phyloP scores from a whole-genome alignment of 2,329 filamentous ascomycete species.

The Talaromyces marneffei region DNA sequence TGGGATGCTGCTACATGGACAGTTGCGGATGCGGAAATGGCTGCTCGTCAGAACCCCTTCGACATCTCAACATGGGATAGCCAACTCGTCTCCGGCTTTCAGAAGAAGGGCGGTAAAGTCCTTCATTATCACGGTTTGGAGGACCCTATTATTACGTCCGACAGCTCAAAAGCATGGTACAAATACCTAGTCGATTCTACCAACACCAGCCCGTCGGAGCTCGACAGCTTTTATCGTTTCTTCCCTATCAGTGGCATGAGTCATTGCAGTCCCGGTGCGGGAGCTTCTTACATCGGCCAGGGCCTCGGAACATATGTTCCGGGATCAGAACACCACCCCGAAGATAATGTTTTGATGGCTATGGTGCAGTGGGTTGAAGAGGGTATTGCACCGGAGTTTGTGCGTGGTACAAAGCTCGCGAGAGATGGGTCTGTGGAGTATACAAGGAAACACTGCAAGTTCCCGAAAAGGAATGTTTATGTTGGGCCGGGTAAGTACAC shows the following conservation, averaged over 20 bases:
- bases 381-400: conserved; percentile 18
- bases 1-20: conserved; percentile 3
- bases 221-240: conserved; percentile 43
- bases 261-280: conserved; percentile 44
- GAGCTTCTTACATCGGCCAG: conserved; percentile 29
- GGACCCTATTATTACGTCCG: conserved; percentile 48
- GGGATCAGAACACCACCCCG: conserved; percentile 26
- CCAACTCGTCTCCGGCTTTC: conserved; percentile 33
- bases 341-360: conserved; percentile 46
- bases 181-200: conserved; percentile 39
- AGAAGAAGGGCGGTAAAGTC: conserved; percentile 36
- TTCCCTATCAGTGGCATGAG: conserved; percentile 52
- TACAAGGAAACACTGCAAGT: background rate
- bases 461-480: conserved; percentile 10
- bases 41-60: conserved; percentile 1
- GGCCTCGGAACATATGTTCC: background rate
- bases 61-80: conserved; percentile 37
- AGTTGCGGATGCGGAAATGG: background rate
- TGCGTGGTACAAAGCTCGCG: conserved; percentile 31
- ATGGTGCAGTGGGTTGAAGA: conserved; percentile 43
- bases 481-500: conserved; percentile 29
- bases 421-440: background rate
- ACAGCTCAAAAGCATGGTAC: conserved; percentile 49
- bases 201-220: conserved; percentile 23
- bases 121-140: conserved; percentile 41